These are phyloP conservation scores for Clonostachys byssicola DNA, from an alignment of 2,329 filamentous ascomycete species.

Conservation along the genomic window DNA sequence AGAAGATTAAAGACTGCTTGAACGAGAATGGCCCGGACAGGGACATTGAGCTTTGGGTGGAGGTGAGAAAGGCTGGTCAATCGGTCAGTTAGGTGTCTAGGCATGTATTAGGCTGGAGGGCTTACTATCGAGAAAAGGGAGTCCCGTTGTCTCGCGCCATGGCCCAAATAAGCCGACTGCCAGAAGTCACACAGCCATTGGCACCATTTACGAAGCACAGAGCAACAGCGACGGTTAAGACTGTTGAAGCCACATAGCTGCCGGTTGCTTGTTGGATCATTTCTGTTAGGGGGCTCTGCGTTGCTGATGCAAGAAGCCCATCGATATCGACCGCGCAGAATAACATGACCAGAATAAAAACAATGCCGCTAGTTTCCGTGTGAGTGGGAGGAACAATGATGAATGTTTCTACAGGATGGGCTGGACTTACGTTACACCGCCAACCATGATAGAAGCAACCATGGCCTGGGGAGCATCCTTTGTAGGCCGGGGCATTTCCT, in stretches of 20 bases:
- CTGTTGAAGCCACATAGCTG: conserved; percentile 28
- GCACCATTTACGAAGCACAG: conserved; percentile 41
- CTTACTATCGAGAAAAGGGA: conserved; percentile 17
- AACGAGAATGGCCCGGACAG: conserved; percentile 31
- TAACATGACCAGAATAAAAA: conserved; percentile 7
- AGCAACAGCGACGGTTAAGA: conserved; percentile 32
- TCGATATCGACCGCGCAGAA: conserved; percentile 32
- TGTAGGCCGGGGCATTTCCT: conserved; percentile 37
- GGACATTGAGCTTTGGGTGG: conserved; percentile 30
- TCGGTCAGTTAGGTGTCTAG: too few species aligned
- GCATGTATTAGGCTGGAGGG: too few species aligned
- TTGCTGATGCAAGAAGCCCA: conserved; percentile 25
- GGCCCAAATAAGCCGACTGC: conserved; percentile 33
- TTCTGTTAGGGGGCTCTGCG: conserved; percentile 39
- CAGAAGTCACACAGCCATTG: conserved; percentile 35
- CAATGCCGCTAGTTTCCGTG: too few species aligned
- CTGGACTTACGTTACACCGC: conserved; percentile 4
- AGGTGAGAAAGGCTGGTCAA: conserved; percentile 21
- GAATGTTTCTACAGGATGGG: too few species aligned
- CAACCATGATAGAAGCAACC: conserved; percentile 34
- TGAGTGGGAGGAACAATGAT: too few species aligned
- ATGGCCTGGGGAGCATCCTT: conserved; percentile 35
- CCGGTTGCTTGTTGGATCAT: conserved; percentile 35
- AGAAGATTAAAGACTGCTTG: conserved; percentile 35
- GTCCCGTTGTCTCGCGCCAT: conserved; percentile 41